Evolutionary conservation across 768 basidiomycete genomes (phyloP).

Genomic region (Neoboletus magnificus): DNA sequence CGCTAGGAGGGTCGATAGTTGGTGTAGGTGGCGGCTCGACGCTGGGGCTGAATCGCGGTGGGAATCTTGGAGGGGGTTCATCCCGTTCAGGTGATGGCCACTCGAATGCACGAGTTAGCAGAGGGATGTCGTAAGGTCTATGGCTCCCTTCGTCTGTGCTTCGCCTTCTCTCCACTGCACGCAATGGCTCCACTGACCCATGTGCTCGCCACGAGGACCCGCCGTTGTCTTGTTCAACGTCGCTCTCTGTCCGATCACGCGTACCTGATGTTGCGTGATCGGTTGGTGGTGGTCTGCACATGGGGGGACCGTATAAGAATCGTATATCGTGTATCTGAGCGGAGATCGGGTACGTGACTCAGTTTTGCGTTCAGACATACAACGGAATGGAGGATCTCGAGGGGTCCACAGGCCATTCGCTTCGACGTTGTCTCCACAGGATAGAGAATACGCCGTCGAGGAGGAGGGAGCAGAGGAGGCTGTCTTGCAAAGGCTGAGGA

Average conservation of each 20-base stretch:
- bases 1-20: constrained; percentile 6
- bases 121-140: constrained; percentile 11
- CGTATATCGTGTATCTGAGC: constrained; percentile 7
- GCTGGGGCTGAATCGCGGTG: constrained; percentile 5
- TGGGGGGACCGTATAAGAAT: constrained; percentile 24
- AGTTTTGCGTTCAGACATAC: constrained; percentile 14
- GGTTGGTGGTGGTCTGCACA: constrained; percentile 24
- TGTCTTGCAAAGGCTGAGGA: constrained; percentile 3
- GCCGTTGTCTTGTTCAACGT: constrained; percentile 45
- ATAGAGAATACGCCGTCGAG: constrained; percentile 6
- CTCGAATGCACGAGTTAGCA: constrained; percentile 23
- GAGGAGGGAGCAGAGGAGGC: background rate
- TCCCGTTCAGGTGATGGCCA: constrained; percentile 22
- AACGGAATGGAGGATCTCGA: constrained; percentile 14
- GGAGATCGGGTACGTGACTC: constrained; percentile 19
- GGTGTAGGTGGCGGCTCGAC: constrained; percentile 20
- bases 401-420: constrained; percentile 23
- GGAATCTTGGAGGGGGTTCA: constrained; percentile 9
- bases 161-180: constrained; percentile 11
- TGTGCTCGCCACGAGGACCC: constrained; percentile 35
- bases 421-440: constrained; percentile 8
- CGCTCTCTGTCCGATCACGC: constrained; percentile 34
- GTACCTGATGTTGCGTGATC: constrained; percentile 10
- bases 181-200: constrained; percentile 7
- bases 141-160: constrained; percentile 16